These are phyloP conservation scores for Fusarium subtropicale DNA, from an alignment of 2,329 filamentous ascomycete species.

Conservation along the genomic window DNA sequence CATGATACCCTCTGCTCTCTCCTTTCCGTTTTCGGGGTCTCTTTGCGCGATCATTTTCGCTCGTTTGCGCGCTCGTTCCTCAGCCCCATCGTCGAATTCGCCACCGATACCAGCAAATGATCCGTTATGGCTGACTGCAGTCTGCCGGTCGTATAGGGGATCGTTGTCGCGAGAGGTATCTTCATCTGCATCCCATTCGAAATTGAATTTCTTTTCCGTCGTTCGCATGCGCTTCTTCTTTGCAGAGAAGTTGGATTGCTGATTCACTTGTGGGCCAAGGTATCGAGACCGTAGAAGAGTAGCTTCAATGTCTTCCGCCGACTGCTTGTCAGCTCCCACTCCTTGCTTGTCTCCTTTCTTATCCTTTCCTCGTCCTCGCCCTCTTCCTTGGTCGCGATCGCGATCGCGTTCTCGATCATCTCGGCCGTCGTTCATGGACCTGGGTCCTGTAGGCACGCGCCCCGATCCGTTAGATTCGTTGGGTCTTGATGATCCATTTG, in stretches of 20 bases:
- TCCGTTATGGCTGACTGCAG: slow-evolving; percentile 47
- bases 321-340: slow-evolving; percentile 52
- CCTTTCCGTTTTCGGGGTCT: slow-evolving; percentile 79
- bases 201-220: slow-evolving; percentile 98
- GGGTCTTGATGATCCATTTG: slow-evolving; percentile 45
- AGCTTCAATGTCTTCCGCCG: slow-evolving; percentile 75
- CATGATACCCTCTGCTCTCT: slow-evolving; percentile 82
- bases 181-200: slow-evolving; percentile 96
- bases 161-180: slow-evolving; percentile 80
- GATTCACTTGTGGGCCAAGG: slow-evolving; percentile 89
- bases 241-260: slow-evolving; percentile 86
- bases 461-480: slow-evolving; percentile 46
- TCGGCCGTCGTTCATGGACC: slow-evolving; percentile 65
- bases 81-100: slow-evolving; percentile 65
- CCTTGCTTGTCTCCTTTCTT: slow-evolving; percentile 53
- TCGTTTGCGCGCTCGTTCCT: slow-evolving; percentile 66
- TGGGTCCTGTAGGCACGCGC: slow-evolving; percentile 76
- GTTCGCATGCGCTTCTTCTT: slow-evolving; percentile 96
- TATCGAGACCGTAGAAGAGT: slow-evolving; percentile 83
- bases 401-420: slow-evolving; percentile 42
- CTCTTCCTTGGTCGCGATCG: slow-evolving; percentile 21
- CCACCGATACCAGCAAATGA: slow-evolving; percentile 63
- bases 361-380: slow-evolving; percentile 52
- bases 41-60: slow-evolving; percentile 78
- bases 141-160: slow-evolving; percentile 71